Conservation (phyloP, 208 protist genomes). For the Trypanosoma vivax region DNA sequence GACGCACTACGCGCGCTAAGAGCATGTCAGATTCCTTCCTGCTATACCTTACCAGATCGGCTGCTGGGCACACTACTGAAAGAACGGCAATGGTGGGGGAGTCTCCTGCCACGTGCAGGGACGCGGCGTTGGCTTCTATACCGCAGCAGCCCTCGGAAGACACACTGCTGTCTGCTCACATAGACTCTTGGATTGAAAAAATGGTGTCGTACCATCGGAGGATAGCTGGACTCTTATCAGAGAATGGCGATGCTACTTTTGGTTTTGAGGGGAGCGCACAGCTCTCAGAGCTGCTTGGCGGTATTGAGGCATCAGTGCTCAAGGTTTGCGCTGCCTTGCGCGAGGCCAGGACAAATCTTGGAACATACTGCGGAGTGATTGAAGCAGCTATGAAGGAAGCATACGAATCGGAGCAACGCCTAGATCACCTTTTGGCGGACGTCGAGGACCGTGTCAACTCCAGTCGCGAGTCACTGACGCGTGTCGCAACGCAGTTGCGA, state of each 20-base stretch:
- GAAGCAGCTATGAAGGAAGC: neutral
- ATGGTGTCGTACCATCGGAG: neutral
- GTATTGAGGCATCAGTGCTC: neutral
- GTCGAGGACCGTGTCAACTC: neutral
- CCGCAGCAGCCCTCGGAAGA: neutral
- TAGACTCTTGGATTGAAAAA: slow-evolving; percentile 1
- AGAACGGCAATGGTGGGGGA: no score
- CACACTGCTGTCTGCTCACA: neutral
- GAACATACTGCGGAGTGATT: neutral
- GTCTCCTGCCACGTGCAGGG: no score
- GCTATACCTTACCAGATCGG: no score
- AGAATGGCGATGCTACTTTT: slow-evolving; percentile 2
- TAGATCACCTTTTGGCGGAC: slow-evolving; percentile 2
- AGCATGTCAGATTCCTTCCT: no score
- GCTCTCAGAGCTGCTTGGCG: neutral
- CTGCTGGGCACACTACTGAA: no score
- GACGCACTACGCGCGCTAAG: no score
- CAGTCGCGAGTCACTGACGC: neutral
- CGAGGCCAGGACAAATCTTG: neutral
- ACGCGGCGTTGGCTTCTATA: no score
- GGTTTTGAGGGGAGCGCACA: neutral
- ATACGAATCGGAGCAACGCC: neutral
- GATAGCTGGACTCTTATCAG: neutral
- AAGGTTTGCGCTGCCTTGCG: neutral
- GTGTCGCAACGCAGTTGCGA: slow-evolving; percentile 2